Evolutionary conservation across 495 filamentous ascomycete species (phyloP), one percentile per base, ranked within the genome.

Genomic region (Xylaria bambusicola): DNA sequence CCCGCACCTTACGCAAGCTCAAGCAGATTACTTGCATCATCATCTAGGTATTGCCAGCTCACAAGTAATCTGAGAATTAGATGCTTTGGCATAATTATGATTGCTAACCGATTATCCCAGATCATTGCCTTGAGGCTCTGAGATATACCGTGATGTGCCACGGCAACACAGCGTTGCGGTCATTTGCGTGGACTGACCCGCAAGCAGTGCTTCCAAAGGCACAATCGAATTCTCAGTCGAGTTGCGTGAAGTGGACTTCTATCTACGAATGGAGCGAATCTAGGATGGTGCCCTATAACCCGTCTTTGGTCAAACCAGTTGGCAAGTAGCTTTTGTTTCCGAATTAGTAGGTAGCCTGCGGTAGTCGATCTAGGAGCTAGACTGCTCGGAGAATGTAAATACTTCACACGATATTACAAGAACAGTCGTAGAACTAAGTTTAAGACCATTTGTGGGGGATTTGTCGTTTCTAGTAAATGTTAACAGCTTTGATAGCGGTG

Each of bases 61-160:
- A 51, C 31, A 33, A 33, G 31, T 33, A 33, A 33, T 33, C 10
- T 33, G 31, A 33, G 31, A 21, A 31, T 27, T 31, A 50, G 23
- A 27, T 21, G 13, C 27, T 44, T n/a, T 10, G 10, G 31, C 31
- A 33, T n/a, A n/a, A n/a, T n/a, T 10, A 33, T 33, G 31, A 33
- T 45, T 31, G 17, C 18, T 46, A 18, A 40, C 45, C 2, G 38
- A 26, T 45, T 17, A 5, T 13, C 0, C 9, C 26, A 62, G 63
- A 66, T 35, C 63, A 66, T 36, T 66, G 63, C 38, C 1, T 66
- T 12, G 63, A 66, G 41, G 13, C 54, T 1, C 51, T 66, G 9
- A 47, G 63, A 0, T 20, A 51, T 0, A 57, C 49, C 1, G 38
- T 66, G 18, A 66, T 66, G 63, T 66, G 63, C 35, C 18, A 66